These are phyloP conservation scores for Plasmodium blacklocki DNA, from an alignment of 169 alveolate species.

Conservation along the genomic window DNA sequence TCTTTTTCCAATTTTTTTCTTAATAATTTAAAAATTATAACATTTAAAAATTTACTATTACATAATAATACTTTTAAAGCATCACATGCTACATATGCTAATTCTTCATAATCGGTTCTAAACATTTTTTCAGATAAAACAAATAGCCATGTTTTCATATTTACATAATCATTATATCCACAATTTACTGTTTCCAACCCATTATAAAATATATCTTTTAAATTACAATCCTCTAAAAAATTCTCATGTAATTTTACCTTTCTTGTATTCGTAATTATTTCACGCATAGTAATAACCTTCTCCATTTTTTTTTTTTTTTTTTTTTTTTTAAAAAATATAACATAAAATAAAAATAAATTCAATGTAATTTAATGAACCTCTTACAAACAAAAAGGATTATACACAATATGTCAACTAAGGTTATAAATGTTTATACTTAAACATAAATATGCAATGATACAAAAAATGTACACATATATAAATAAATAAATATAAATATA, in stretches of 20 bases:
- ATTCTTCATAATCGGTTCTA: conserved; percentile 44
- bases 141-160: conserved; percentile 74
- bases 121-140: conserved; percentile 67
- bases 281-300: conserved; percentile 70
- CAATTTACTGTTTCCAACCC: conserved; percentile 70
- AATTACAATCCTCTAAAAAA: conserved; percentile 71
- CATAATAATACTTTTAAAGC: conserved; percentile 68
- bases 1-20: conserved; percentile 61
- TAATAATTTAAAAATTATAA: conserved; percentile 56
- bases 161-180: conserved; percentile 71
- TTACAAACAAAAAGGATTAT: too few species aligned
- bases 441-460: too few species aligned
- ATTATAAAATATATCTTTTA: conserved; percentile 66
- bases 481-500: too few species aligned
- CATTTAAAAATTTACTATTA: conserved; percentile 54
- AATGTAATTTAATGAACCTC: not conserved
- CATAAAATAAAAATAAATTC: conserved; percentile 1
- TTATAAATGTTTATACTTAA: too few species aligned
- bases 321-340: not conserved
- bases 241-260: conserved; percentile 73
- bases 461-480: too few species aligned
- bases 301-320: conserved; percentile 41
- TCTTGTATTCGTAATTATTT: conserved; percentile 68
- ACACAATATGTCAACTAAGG: not conserved
- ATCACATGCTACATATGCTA: conserved; percentile 75